These are phyloP conservation scores for Sesbania bispinosa DNA, from an alignment of 306 rosid species.

Conservation along the genomic window DNA sequence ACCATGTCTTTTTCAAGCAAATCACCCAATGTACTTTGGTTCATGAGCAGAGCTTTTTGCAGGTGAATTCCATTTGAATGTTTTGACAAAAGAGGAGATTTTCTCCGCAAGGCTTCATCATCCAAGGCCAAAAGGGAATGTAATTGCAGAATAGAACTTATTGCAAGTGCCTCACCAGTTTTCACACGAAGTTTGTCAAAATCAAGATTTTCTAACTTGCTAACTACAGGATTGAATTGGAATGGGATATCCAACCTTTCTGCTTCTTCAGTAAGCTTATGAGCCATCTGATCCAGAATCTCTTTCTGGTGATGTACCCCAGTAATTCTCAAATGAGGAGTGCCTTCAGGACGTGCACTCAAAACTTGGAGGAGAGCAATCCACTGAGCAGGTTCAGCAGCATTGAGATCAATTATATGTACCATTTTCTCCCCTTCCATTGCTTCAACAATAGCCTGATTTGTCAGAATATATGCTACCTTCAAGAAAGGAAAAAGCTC, in stretches of 20 bases:
- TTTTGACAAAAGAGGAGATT: conserved; percentile 38
- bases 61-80: conserved; percentile 46
- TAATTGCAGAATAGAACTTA: conserved; percentile 68
- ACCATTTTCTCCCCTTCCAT: conserved; percentile 93
- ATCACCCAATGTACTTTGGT: conserved; percentile 54
- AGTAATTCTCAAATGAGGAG: conserved; percentile 88
- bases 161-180: conserved; percentile 83
- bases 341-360: conserved; percentile 79
- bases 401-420: conserved; percentile 81
- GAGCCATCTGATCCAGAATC: conserved; percentile 81
- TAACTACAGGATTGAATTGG: conserved; percentile 64
- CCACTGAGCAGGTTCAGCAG: conserved; percentile 82
- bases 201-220: conserved; percentile 69
- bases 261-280: conserved; percentile 63
- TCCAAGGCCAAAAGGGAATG: conserved; percentile 73
- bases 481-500: conserved; percentile 77
- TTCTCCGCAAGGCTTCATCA: conserved; percentile 51
- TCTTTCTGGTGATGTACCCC: conserved; percentile 80
- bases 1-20: conserved; percentile 63
- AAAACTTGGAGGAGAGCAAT: conserved; percentile 75
- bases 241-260: conserved; percentile 81
- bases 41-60: conserved; percentile 41
- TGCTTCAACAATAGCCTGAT: conserved; percentile 84
- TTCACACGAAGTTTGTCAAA: conserved; percentile 77
- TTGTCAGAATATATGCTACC: conserved; percentile 65